Percentiles rank a stretch among this genome's conserved stretches.
Conservation (phyloP, 768 basidiomycete species). For the Kwoniella botswanensis region DNA sequence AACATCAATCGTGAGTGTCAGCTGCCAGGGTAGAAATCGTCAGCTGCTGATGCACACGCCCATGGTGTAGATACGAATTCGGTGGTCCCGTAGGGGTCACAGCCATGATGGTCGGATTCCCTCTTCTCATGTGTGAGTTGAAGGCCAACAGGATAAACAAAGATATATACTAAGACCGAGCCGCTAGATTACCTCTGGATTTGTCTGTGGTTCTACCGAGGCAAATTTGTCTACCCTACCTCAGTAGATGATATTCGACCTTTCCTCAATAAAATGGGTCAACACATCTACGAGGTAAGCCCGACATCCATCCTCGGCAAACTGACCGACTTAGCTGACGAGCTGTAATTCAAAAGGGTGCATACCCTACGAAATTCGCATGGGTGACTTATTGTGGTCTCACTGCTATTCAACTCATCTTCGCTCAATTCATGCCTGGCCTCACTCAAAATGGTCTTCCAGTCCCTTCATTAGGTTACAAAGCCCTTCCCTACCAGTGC, state of each 20-base stretch:
- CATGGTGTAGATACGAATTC: constrained; percentile 78
- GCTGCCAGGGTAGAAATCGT: neutral
- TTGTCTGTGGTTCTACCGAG: constrained; percentile 95
- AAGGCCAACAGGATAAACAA: neutral
- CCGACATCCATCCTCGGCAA: neutral
- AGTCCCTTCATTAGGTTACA: constrained; percentile 90
- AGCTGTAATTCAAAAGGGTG: constrained; percentile 66
- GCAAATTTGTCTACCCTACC: constrained; percentile 72
- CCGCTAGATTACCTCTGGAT: constrained; percentile 86
- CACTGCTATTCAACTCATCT: constrained; percentile 83
- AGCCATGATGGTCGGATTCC: constrained; percentile 94
- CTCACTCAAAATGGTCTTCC: constrained; percentile 84
- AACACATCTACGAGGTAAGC: constrained; percentile 76
- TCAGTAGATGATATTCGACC: constrained; percentile 74
- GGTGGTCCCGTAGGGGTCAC: constrained; percentile 90
- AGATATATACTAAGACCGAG: neutral
- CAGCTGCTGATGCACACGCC: too few species aligned
- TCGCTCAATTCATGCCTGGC: constrained; percentile 89
- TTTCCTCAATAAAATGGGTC: constrained; percentile 81
- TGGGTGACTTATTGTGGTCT: constrained; percentile 89
- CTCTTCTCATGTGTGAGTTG: constrained; percentile 77
- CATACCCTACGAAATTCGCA: constrained; percentile 84
- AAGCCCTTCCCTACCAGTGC: constrained; percentile 93
- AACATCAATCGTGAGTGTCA: constrained; percentile 66
- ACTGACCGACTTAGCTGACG: neutral